Percentiles rank a stretch among this genome's conserved stretches.
These are phyloP conservation scores for fission yeast (Schizosaccharomyces pombe) DNA, from an alignment of 805 yeast species.

Conservation along the genomic window DNA sequence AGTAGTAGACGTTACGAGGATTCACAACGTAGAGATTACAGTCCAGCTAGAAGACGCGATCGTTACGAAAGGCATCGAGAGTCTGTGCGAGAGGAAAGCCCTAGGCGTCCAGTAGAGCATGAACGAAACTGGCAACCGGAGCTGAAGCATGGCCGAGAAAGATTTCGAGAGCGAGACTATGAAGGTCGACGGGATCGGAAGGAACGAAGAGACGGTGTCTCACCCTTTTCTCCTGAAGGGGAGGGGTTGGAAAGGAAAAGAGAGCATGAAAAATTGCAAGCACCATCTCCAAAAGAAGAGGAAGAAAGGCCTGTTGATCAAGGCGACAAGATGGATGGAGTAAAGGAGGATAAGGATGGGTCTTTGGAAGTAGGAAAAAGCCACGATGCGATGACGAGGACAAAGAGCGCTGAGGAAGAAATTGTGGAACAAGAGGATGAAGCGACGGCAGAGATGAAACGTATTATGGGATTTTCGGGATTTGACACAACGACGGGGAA, in stretches of 20 bases:
- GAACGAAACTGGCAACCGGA: too few relatives aligned
- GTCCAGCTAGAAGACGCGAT: too few relatives aligned
- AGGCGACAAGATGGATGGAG: background rate
- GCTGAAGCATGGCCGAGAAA: too few relatives aligned
- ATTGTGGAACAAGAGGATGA: background rate
- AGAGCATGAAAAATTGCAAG: background rate
- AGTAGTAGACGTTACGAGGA: background rate
- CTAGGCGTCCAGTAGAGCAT: too few relatives aligned
- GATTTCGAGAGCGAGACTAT: too few relatives aligned
- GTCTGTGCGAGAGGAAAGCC: too few relatives aligned
- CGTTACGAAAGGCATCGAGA: too few relatives aligned
- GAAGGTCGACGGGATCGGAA: too few relatives aligned
- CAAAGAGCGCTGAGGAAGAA: background rate
- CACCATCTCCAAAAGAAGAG: background rate
- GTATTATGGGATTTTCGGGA: constrained; percentile 23
- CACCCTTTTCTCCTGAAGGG: too few relatives aligned
- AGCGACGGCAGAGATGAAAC: background rate
- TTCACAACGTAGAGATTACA: background rate
- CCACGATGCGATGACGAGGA: background rate
- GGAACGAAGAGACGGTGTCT: too few relatives aligned
- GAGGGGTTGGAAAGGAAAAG: too few relatives aligned
- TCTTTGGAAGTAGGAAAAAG: background rate
- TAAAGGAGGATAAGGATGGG: background rate
- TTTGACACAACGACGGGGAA: constrained; percentile 22
- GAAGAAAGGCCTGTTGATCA: background rate